Base-by-base conservation (phyloP, 208 protist species). In the Angomonas desouzai region DNA sequence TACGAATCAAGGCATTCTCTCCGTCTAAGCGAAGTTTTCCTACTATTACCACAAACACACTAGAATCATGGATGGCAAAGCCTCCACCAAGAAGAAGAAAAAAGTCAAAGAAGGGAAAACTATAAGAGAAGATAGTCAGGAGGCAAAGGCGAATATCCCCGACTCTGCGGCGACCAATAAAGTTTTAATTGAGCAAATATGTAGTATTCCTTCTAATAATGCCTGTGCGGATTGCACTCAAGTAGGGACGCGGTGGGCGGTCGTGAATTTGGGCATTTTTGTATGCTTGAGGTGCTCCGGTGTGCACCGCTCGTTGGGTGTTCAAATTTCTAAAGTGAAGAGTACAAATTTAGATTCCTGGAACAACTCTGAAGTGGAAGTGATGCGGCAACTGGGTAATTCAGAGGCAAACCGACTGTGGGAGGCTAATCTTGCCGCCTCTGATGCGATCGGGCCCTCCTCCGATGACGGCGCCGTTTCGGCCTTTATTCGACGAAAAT, bases 271-370 rank as follows among this genome's bases (percentile, higher is more conserved):
- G 38, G 94, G 94, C 40, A 75, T 97, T 10, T 97, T 98, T 69
- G 51, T 97, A 9, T 98, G 94, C 69, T 92, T 97, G 28, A 81
- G 92, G 48, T 98, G 96, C 76, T 79, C 92, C 1, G 94, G 94
- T 27, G 85, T 98, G 28, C 96, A 98, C 68, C 87, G 96, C 62
- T 89, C 82, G 9, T 73, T 98, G 4, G 96, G 96, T 28, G 79
- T 89, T 23, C 93, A 98, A 75, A 66, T 98, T 28, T 95, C 87
- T 7, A 97, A 97, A 67, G 86, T 98, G 13, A 95, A 95, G 53
- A 97, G 89, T 7, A 87, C 93, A 6, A 97, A 81, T 59, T 93
- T 98, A 73, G 97, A 99, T 69, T 81, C 79, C 32, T 96, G 89
- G 89, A 66, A 40, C 23, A 36, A 51, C 7, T 57, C 73, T 18